These are phyloP conservation scores for Pseudocercospora fijiensis DNA, from an alignment of 2,329 filamentous ascomycete genomes.

Conservation along the genomic window DNA sequence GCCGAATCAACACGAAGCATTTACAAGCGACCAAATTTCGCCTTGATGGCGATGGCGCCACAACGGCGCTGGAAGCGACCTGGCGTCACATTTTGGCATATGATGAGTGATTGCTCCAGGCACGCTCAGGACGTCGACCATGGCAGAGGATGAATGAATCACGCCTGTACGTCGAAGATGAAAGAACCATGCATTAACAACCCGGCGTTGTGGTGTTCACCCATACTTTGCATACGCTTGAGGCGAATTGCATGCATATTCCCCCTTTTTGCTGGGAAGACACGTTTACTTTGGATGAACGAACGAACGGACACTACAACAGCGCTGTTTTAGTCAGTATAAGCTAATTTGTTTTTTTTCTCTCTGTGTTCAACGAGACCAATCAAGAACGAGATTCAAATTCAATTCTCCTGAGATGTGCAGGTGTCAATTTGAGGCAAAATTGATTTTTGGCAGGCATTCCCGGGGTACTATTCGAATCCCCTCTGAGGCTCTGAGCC, in stretches of 20 bases:
- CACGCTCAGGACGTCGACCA: not conserved
- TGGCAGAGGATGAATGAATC: not conserved
- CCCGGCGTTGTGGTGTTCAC: constrained; percentile 8
- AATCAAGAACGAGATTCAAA: not conserved
- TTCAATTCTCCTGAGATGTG: not conserved
- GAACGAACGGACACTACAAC: not conserved
- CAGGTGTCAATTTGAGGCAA: not conserved
- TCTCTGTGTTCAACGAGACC: not conserved
- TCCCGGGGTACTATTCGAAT: not conserved
- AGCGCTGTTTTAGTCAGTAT: constrained; percentile 7
- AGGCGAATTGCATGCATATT: constrained; percentile 1
- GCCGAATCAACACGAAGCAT: constrained; percentile 5
- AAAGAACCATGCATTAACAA: constrained; percentile 10
- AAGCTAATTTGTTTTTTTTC: not conserved
- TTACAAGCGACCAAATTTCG: constrained; percentile 6
- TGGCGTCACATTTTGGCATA: constrained; percentile 4
- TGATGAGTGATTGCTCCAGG: not conserved
- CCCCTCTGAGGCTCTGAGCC: too few relatives aligned
- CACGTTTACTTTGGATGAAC: not conserved
- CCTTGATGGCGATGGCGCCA: constrained; percentile 11
- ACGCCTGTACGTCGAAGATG: constrained; percentile 7
- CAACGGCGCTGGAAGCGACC: constrained; percentile 4
- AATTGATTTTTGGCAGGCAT: not conserved
- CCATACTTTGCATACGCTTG: constrained; percentile 4
- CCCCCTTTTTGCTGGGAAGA: not conserved